Conservation (phyloP, 306 rosid genomes). For the Citrullus mucosospermus region DNA sequence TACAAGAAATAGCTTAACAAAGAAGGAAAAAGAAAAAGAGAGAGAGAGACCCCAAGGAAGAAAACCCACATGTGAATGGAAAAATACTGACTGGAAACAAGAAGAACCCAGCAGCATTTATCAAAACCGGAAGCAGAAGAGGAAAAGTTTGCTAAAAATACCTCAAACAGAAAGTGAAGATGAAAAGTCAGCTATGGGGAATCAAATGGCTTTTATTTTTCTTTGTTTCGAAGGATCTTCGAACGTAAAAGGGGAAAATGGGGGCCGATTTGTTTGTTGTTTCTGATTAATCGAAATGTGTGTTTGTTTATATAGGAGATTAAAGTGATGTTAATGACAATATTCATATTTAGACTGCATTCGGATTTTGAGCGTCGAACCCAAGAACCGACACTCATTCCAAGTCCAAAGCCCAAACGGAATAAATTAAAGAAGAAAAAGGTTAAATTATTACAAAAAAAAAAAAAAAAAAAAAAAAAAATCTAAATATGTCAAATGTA, state of each 20-base stretch:
- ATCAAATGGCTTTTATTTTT: neutral
- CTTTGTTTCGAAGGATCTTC: neutral
- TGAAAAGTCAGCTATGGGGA: neutral
- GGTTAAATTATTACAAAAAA: no score
- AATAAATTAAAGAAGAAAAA: neutral
- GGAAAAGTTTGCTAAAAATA: neutral
- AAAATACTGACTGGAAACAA: neutral
- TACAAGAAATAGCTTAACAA: neutral
- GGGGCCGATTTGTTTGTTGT: neutral
- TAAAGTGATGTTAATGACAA: neutral
- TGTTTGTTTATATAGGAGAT: neutral
- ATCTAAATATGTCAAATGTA: no score
- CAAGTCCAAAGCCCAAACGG: neutral
- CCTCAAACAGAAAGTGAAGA: neutral
- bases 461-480: no score
- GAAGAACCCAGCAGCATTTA: neutral
- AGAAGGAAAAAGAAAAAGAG: neutral
- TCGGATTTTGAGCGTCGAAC: constrained; percentile 15
- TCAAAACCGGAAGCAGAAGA: neutral
- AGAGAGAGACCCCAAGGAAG: neutral
- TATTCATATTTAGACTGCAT: neutral
- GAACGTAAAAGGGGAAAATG: neutral
- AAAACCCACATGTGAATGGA: neutral
- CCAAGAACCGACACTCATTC: constrained; percentile 48
- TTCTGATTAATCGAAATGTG: neutral